Percentiles rank a stretch among this genome's conserved stretches.
These are phyloP conservation scores for Bryoerythrophyllum caledonicum DNA, from an alignment of 225 moss, liverwort and hornwort species.

Conservation along the genomic window DNA sequence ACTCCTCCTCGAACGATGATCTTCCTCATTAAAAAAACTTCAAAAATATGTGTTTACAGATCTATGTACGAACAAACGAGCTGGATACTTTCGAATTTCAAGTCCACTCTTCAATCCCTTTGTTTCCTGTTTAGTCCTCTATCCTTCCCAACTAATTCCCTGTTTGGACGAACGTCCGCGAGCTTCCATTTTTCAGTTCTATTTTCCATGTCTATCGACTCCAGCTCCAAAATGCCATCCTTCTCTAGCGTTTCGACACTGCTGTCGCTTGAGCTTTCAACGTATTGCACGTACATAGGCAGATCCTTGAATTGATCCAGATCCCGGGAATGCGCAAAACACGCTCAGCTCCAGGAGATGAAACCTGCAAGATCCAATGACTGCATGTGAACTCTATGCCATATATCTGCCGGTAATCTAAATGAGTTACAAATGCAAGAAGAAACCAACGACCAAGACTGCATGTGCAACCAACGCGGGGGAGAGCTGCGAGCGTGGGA, in stretches of 20 bases:
- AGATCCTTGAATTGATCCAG: conserved; percentile 84
- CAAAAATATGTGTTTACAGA: conserved; percentile 56
- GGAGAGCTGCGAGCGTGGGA: no score
- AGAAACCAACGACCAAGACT: background rate
- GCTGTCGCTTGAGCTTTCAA: conserved; percentile 32
- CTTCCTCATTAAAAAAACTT: no score
- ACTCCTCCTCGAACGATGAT: no score
- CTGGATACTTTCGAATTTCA: conserved; percentile 56
- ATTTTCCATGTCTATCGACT: conserved; percentile 53
- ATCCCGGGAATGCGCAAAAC: conserved; percentile 78
- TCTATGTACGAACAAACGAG: conserved; percentile 88
- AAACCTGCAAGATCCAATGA: conserved; percentile 53
- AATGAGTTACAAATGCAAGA: background rate
- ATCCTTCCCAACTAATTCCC: conserved; percentile 77
- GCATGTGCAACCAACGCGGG: no score
- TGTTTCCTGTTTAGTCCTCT: conserved; percentile 84
- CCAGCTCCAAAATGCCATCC: conserved; percentile 85
- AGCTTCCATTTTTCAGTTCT: conserved; percentile 82
- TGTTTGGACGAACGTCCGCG: conserved; percentile 80
- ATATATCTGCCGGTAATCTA: background rate
- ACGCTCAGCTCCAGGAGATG: conserved; percentile 94
- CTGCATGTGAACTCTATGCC: conserved; percentile 9
- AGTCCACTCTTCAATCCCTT: conserved; percentile 74
- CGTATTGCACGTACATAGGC: conserved; percentile 91
- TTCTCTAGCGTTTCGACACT: conserved; percentile 45